Evolutionary conservation across 305 asterid species (phyloP), one percentile per base, ranked within the genome.

Genomic region (Fraxinus dipetala): DNA sequence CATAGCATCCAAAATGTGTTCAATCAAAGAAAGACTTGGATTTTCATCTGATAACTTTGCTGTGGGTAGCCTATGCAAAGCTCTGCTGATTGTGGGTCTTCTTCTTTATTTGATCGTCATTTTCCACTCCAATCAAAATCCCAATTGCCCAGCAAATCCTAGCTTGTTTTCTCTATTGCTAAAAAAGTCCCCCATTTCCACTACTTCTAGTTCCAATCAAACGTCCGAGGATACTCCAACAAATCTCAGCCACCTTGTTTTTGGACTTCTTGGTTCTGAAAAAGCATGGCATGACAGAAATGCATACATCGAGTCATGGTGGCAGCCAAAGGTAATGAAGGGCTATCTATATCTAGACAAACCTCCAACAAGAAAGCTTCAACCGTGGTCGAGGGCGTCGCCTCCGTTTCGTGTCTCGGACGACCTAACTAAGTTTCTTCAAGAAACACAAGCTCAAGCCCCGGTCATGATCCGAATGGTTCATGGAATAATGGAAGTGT

Each of bases 301-400:
- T 40, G 36, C 81, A 13, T 88, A 88, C 76, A 77, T 83, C 5
- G 88, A 82, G 59, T 75, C 91, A 63, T 88, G 89, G 91, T 88
- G 91, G 91, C 78, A 85, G 13, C 85, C 89, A 0, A 79, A 81
- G 4, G 59, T 40, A 7, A 86, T 76, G 4, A 82, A 85, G 4
- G 91, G 91, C 0, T 86, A 78, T 48, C 82, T 88, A 18, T 88
- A 73, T 36, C 81, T 88, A 16, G 91, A 88, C 38, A 32, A 72
- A 35, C 31, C 84, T 56, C 91, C 89, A 8, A 79, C 77, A 0
- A 63, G 77, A 2, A 78, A 80, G 26, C 82, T 88, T 5, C 77
- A 81, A 1, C 89, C 88, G 0, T 88, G 91, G 91, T 81, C 91
- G 2, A 2, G 70, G 7, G 38, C 32, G 1, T 82, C 83, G 14